Evolutionary conservation across 345 rosid genomes (phyloP), one percentile per base, ranked within the genome.

Genomic region (Melastoma malabathricum): DNA sequence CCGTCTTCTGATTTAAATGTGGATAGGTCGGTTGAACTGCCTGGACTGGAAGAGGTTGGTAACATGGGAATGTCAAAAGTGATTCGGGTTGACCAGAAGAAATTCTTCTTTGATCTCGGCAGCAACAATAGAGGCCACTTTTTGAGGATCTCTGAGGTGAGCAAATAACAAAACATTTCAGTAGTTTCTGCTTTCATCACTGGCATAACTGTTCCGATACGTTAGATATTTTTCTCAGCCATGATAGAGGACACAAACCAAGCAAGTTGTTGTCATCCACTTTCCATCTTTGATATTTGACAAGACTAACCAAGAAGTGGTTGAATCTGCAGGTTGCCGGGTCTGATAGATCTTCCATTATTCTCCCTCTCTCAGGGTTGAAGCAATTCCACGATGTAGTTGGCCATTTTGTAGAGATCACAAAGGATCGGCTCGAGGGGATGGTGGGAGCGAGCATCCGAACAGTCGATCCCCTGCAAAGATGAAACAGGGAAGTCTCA

Each of bases 331-430:
- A 92, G 98, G 96, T 86, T 44, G 98, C 95, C 1, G 98, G 96
- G 57, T 72, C 93, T 13, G 96, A 92, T 57, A 70, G 98, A 52
- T 92, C 98, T 16, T 86, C 96, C 50, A 87, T 92, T 74, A 87
- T 92, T 64, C 86, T 92, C 38, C 98, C 98, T 3, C 71, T 92
- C 44, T 82, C 96, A 3, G 95, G 98, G 56, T 71, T 92, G 61
- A 92, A 76, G 73, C 98, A 86, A 65, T 86, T 92, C 67, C 87
- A 92, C 47, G 95, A 92, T 63, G 83, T 79, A 15, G 75, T 87
- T 62, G 98, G 98, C 49, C 88, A 86, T 61, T 92, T 92, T 50
- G 96, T 92, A 68, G 98, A 92, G 68, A 80, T 92, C 54, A 87
- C 96, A 16, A 92, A 84, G 76, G 96, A 84, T 56, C 71, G 70